Percentiles rank a stretch among this genome's conserved stretches.
phyloP scores from a whole-genome alignment of 225 moss, liverwort and hornwort genomes.

The Physcomitrellopsis africana region DNA sequence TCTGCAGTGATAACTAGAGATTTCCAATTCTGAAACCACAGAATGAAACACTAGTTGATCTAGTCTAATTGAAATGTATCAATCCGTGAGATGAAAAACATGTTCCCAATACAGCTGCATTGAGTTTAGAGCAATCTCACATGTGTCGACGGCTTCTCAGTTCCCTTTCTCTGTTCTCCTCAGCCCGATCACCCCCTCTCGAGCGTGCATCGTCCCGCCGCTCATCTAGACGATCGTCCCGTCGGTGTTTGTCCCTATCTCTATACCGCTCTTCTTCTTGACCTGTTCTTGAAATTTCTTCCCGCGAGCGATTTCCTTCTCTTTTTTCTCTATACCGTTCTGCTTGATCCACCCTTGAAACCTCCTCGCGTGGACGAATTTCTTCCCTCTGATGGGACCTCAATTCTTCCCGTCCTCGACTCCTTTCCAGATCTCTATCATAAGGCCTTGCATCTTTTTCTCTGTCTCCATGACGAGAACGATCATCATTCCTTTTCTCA shows the following conservation, averaged over 20 bases:
- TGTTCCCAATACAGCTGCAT: not conserved
- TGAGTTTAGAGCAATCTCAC: constrained; percentile 38
- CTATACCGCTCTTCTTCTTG: constrained; percentile 67
- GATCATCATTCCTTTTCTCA: constrained; percentile 65
- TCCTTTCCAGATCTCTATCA: constrained; percentile 72
- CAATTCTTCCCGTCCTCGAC: constrained; percentile 65
- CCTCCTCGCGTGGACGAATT: constrained; percentile 55
- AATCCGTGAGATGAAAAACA: constrained; percentile 21
- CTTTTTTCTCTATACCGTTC: constrained; percentile 48
- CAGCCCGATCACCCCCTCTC: constrained; percentile 61
- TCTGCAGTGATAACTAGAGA: no score
- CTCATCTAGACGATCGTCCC: constrained; percentile 50
- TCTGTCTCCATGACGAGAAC: constrained; percentile 58
- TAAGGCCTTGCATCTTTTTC: constrained; percentile 69
- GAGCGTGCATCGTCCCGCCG: constrained; percentile 51
- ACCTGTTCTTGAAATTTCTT: constrained; percentile 61
- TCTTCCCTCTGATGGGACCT: constrained; percentile 65
- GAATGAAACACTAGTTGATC: not conserved
- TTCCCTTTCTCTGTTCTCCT: constrained; percentile 68
- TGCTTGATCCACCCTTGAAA: constrained; percentile 65
- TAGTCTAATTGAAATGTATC: constrained; percentile 8
- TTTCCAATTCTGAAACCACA: no score
- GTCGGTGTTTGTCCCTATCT: constrained; percentile 35
- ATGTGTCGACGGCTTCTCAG: constrained; percentile 61
- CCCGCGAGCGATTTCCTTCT: constrained; percentile 61